Evolutionary conservation across 108 stramenopile species (phyloP).

Genomic region (Skeletonema marinoi): DNA sequence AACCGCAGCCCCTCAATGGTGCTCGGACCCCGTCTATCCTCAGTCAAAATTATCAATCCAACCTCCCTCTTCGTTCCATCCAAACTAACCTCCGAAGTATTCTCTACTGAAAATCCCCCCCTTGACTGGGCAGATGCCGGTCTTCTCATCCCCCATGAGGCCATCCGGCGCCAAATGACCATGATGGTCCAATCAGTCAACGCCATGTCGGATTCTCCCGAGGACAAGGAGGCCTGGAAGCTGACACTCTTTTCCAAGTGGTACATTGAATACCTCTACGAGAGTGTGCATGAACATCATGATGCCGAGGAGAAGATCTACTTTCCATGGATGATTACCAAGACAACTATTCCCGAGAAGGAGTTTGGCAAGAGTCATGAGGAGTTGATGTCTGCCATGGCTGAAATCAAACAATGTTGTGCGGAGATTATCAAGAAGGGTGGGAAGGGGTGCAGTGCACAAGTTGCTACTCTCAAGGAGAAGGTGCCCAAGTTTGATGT

Average conservation of each 20-base stretch:
- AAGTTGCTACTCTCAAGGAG: constrained; percentile 25
- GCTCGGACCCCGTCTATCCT: neutral
- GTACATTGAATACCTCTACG: constrained; percentile 29
- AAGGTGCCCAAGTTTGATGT: constrained; percentile 23
- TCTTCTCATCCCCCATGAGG: constrained; percentile 47
- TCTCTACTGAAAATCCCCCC: constrained; percentile 21
- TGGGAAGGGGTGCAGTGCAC: constrained; percentile 22
- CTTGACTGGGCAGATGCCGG: constrained; percentile 43
- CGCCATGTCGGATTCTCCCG: constrained; percentile 18
- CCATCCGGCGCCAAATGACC: constrained; percentile 36
- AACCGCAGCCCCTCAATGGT: neutral
- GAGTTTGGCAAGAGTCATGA: constrained; percentile 26
- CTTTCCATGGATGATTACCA: constrained; percentile 52
- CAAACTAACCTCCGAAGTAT: constrained; percentile 29
- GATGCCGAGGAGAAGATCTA: constrained; percentile 28
- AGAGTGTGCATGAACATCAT: constrained; percentile 18
- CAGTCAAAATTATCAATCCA: neutral
- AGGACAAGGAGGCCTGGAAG: constrained; percentile 32
- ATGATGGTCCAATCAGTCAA: constrained; percentile 28
- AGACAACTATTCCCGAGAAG: constrained; percentile 30
- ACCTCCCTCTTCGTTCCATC: neutral
- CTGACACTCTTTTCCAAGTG: constrained; percentile 41
- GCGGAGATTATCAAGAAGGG: constrained; percentile 28
- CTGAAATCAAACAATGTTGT: constrained; percentile 23
- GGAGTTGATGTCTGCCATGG: constrained; percentile 32